Evolutionary conservation across 2,329 filamentous ascomycete genomes (phyloP), one percentile per base, ranked within the genome.

Genomic region (Colletotrichum karsti): DNA sequence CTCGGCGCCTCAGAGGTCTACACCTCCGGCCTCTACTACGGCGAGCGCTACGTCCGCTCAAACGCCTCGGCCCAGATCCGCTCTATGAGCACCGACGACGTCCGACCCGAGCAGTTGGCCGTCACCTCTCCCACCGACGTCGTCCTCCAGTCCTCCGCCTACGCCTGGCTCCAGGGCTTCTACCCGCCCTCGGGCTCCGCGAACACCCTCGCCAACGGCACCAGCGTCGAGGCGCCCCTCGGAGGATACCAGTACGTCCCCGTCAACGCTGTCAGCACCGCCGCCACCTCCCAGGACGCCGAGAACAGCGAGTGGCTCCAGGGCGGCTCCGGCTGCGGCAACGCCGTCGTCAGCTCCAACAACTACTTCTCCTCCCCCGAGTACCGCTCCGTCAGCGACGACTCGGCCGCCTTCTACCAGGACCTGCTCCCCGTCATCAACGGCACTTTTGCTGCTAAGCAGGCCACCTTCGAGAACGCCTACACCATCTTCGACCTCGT

Each of bases 231-330:
- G 64, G 83, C 90, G 2, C 94, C 95, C 0, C 81, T 97, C 75
- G 84, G 88, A 69, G 94, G 94, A 26, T 97, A 94, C 77, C 95
- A 98, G 80, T 88, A 96, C 69, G 91, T 97, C 72, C 92, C 93
- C 18, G 84, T 98, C 62, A 87, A 90, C 67, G 82, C 87, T 3
- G 84, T 92, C 28, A 77, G 83, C 3, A 84, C 83, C 2, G 89
- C 77, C 9, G 85, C 87, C 13, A 86, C 89, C 60, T 80, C 83
- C 24, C 80, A 83, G 7, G 86, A 89, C 72, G 82, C 86, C 2
- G 87, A 90, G 79, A 83, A 83, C 74, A 86, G 77, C 62, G 83
- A 80, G 24, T 90, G 88, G 88, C 82, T 90, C 0, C 88, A 90
- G 77, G 87, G 86, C 48, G 80, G 81, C 69, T 88, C 83, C 65